Evolutionary conservation across 352 stramenopile species (phyloP).

Genomic region (Pythium sukuiense): DNA sequence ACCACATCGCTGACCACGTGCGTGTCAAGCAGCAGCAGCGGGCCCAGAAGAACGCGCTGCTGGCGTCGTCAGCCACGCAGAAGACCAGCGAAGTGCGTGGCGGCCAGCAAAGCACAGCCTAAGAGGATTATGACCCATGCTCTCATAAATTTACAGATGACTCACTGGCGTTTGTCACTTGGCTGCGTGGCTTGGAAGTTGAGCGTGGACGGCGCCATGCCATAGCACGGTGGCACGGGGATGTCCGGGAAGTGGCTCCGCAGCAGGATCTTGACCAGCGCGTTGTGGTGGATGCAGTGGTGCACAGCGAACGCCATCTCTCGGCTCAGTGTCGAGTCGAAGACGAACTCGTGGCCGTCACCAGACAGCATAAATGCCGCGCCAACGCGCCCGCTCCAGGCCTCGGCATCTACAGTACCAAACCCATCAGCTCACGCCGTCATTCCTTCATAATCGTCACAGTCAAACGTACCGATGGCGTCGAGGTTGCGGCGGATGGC

Average conservation of each 20-base stretch:
- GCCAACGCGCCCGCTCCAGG: constrained; percentile 33
- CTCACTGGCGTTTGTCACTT: not conserved
- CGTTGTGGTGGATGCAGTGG: constrained; percentile 88
- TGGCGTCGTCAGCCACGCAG: not conserved
- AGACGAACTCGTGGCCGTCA: constrained; percentile 64
- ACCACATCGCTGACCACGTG: constrained; percentile 38
- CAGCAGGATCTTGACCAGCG: constrained; percentile 73
- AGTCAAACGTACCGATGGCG: constrained; percentile 23
- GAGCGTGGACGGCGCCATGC: constrained; percentile 76
- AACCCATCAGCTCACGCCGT: too few relatives aligned
- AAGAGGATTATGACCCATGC: not conserved
- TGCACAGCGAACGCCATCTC: constrained; percentile 85
- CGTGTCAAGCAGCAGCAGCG: constrained; percentile 29
- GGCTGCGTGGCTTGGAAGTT: constrained; percentile 36
- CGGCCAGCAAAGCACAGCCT: not conserved
- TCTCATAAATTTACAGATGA: not conserved
- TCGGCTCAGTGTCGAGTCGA: constrained; percentile 69
- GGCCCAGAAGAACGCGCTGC: not conserved
- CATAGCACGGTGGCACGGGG: constrained; percentile 48
- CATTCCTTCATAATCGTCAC: too few relatives aligned
- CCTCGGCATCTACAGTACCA: constrained; percentile 18
- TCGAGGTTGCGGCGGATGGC: constrained; percentile 38
- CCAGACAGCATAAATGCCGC: constrained; percentile 81
- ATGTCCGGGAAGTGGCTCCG: constrained; percentile 62
- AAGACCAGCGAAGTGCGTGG: not conserved